Evolutionary conservation across 371 early-diverging fungal genomes (phyloP).

Genomic region (Batkoa obscura): DNA sequence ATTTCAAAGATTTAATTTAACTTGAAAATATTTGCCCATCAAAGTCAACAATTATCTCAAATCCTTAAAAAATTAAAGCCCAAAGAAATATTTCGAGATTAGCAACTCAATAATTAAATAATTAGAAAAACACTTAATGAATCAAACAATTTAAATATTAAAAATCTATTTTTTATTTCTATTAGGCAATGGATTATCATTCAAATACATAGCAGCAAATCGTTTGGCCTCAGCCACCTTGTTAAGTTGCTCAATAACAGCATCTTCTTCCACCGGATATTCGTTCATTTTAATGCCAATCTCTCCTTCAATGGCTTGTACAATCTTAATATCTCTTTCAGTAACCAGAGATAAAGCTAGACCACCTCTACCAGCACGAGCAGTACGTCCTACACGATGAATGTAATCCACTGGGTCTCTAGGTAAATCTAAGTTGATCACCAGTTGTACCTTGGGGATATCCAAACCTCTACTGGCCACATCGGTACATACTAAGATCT

Average conservation of each 20-base stretch:
- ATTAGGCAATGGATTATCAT: background rate
- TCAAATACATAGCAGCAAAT: slow-evolving; percentile 49
- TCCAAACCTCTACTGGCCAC: slow-evolving; percentile 94
- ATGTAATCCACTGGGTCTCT: slow-evolving; percentile 94
- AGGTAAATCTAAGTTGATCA: slow-evolving; percentile 96
- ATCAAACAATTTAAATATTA: background rate
- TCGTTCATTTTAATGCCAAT: slow-evolving; percentile 49
- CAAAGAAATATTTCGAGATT: no score
- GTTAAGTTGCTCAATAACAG: slow-evolving; percentile 54
- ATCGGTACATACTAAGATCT: slow-evolving; percentile 89
- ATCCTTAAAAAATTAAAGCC: no score
- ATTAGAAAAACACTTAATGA: background rate
- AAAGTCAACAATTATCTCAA: background rate
- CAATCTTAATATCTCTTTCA: slow-evolving; percentile 76
- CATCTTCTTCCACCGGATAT: slow-evolving; percentile 50
- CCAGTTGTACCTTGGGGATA: slow-evolving; percentile 88
- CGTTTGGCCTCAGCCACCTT: slow-evolving; percentile 80
- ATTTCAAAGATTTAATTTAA: background rate
- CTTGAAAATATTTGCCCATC: background rate
- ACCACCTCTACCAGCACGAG: slow-evolving; percentile 25
- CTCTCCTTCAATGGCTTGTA: slow-evolving; percentile 73
- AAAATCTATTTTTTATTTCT: background rate
- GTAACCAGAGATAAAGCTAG: background rate
- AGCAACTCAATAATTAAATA: background rate
- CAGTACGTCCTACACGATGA: slow-evolving; percentile 98